Conservation (phyloP, 768 basidiomycete genomes). For the Tricholoma flavovirens region DNA sequence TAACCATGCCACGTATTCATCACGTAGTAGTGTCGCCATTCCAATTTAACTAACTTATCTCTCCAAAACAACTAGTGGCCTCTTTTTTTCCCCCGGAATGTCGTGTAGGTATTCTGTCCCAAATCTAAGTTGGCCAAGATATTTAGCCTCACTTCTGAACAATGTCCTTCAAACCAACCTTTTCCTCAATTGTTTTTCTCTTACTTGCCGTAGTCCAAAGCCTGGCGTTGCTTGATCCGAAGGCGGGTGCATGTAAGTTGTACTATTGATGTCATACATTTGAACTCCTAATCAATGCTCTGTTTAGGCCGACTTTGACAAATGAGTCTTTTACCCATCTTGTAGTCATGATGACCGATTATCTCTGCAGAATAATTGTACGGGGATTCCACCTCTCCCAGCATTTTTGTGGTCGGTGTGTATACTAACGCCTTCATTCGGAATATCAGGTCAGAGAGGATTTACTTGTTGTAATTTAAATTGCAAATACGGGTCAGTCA, state of each 20-base stretch:
- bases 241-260: not conserved
- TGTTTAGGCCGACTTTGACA: not conserved
- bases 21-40: too few species aligned
- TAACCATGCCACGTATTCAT: too few species aligned
- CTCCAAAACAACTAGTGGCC: too few species aligned
- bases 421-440: not conserved
- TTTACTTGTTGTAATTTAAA: not conserved
- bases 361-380: not conserved
- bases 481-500: not conserved
- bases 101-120: too few species aligned
- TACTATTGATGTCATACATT: not conserved
- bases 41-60: too few species aligned
- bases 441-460: not conserved
- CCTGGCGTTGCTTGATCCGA: not conserved
- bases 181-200: not conserved
- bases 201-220: not conserved
- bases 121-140: not conserved
- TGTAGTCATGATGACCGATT: not conserved
- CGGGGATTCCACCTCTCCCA: not conserved
- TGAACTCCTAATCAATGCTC: not conserved
- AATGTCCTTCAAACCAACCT: not conserved
- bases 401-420: not conserved
- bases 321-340: not conserved
- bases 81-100: too few species aligned
- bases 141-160: not conserved